Evolutionary conservation across 257 asterid species (phyloP).

Genomic region (Pogostemon cablin): DNA sequence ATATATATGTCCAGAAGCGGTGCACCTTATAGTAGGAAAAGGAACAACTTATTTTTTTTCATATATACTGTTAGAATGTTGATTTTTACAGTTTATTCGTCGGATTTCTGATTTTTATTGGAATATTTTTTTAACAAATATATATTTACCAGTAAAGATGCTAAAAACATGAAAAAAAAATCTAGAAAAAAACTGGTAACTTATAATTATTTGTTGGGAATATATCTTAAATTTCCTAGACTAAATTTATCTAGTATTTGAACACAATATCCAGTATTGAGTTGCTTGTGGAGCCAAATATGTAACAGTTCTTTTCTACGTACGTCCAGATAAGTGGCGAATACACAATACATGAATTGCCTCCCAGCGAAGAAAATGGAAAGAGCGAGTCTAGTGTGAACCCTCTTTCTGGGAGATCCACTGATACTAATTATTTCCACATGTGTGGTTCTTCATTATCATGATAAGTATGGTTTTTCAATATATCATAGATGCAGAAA

Average conservation of each 20-base stretch:
- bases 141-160: too few species aligned
- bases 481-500: not conserved
- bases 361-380: not conserved
- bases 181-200: too few species aligned
- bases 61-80: constrained; percentile 9
- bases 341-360: not conserved
- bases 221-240: too few species aligned
- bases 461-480: not conserved
- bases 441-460: not conserved
- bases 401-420: not conserved
- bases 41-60: not conserved
- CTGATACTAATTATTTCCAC: not conserved
- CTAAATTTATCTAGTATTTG: too few species aligned
- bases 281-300: too few species aligned
- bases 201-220: too few species aligned
- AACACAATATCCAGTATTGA: too few species aligned
- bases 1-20: constrained; percentile 8
- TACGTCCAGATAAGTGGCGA: not conserved
- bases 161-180: too few species aligned
- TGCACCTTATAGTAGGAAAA: not conserved
- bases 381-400: not conserved
- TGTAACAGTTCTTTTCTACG: too few species aligned
- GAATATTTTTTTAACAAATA: not conserved
- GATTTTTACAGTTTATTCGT: not conserved
- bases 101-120: constrained; percentile 1